Evolutionary conservation across 1,284 basidiomycete species (phyloP).

Genomic region (Taiwanofungus camphoratus): DNA sequence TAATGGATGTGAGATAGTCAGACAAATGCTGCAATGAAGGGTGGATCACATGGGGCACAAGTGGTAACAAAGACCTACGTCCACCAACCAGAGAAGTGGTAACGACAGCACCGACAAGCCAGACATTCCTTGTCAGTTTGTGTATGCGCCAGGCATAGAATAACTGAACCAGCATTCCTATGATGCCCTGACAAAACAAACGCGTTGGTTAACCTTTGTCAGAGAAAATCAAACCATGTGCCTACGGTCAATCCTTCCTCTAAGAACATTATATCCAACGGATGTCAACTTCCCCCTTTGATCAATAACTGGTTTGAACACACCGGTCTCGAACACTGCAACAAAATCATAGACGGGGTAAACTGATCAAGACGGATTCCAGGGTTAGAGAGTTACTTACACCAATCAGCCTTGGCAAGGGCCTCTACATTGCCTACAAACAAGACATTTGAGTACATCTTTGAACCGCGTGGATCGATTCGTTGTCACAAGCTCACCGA

Average conservation of each 20-base stretch:
- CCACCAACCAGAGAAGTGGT: background rate
- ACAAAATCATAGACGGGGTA: no score
- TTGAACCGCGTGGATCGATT: background rate
- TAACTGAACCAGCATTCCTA: background rate
- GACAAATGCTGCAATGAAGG: background rate
- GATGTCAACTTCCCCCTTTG: background rate
- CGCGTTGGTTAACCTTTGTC: background rate
- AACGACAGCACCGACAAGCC: background rate
- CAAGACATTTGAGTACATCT: background rate
- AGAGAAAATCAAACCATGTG: background rate
- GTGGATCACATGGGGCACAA: background rate
- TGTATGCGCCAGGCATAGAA: constrained; percentile 1
- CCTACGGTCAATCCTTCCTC: background rate
- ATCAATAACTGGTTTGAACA: background rate
- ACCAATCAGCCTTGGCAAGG: background rate
- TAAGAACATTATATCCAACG: background rate
- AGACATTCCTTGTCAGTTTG: background rate
- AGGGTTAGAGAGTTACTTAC: background rate
- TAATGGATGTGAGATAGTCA: background rate
- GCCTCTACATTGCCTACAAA: background rate
- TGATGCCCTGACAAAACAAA: constrained; percentile 1
- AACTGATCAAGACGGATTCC: background rate
- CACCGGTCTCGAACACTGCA: constrained; percentile 3
- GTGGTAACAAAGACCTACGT: background rate
- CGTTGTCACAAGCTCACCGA: constrained; percentile 2